Evolutionary conservation across 139 green algal species (phyloP), one percentile per base, ranked within the genome.

Genomic region (Edaphochlamys debaryana): DNA sequence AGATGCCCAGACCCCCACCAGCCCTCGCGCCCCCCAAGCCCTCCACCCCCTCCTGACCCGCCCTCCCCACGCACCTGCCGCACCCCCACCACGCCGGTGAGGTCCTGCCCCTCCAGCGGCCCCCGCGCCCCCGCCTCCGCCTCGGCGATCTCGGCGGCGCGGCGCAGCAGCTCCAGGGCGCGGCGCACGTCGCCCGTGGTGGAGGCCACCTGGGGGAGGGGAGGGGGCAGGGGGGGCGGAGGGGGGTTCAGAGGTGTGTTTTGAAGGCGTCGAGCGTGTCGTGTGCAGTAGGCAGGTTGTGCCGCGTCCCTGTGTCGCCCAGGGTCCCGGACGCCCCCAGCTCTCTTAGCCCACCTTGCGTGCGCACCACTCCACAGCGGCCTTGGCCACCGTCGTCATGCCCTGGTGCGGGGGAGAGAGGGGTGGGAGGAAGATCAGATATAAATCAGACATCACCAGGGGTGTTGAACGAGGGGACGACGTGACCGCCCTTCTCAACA

Each of bases 121-220:
- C 22, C 34, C 71, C 15, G 34, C 54, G n/a, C 80, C 36, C 4
- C 34, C 54, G 4, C 32, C 52, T 73, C 37, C 23, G 30, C 41
- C 72, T 88, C 79, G 0, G 71, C 86, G 1, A 93, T 73, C 74
- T 90, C 86, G 27, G 76, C 63, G 30, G 88, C 86, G 2, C 87
- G 84, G 8, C 87, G 82, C 45, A 92, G 66, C 85, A 98, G 83
- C 91, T 97, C 93, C 79, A 97, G 82, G 41, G 84, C 91, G 0
- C 94, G 90, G 9, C 94, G 89, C 56, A 95, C 89, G 69, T 98
- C 95, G 20, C 95, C 95, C 36, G 92, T 85, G 7, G 83, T 82
- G 42, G 30, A 42, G 27, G 87, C 87, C 17, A 91, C 86, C 86
- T 90, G 80, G 69, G 6, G 36, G 64, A n/a, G n/a, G n/a, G n/a